These are phyloP conservation scores for Barnettozyma botsteinii DNA, from an alignment of 805 yeast species.

Conservation along the genomic window DNA sequence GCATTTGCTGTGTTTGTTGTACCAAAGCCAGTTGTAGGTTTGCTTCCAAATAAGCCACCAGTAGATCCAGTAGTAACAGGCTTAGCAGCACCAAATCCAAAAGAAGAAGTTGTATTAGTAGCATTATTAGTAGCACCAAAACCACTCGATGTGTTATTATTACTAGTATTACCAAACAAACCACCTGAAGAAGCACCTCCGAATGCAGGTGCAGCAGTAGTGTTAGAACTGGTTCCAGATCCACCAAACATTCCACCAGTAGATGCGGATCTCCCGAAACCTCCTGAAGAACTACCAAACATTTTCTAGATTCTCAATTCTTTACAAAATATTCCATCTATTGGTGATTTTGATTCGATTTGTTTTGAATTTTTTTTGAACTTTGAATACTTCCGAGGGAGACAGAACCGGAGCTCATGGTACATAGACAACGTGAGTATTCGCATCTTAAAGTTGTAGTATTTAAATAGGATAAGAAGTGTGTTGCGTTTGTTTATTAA, in stretches of 20 bases:
- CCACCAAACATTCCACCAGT: constrained; percentile 23
- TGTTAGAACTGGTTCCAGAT: constrained; percentile 16
- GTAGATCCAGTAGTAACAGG: constrained; percentile 15
- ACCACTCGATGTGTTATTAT: constrained; percentile 2
- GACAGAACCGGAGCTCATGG: no score
- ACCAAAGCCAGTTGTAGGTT: constrained; percentile 1
- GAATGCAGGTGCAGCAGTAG: constrained; percentile 10
- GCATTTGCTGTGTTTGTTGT: constrained; percentile 8
- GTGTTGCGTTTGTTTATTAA: no score
- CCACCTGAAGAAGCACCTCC: constrained; percentile 16
- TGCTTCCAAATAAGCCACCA: constrained; percentile 31
- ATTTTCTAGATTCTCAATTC: constrained; percentile 4
- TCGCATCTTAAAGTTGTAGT: no score
- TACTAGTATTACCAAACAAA: constrained; percentile 29
- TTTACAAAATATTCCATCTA: no score
- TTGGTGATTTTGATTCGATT: neutral
- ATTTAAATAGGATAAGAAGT: no score
- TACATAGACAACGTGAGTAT: no score
- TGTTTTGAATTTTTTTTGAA: neutral
- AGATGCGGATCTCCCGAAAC: constrained; percentile 21
- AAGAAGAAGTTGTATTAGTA: constrained; percentile 18
- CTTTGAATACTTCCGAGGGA: neutral
- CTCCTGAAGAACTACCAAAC: constrained; percentile 18
- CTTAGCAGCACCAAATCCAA: constrained; percentile 36
- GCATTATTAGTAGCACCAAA: constrained; percentile 21